Base-by-base conservation (phyloP, 495 filamentous ascomycete species). In the Penicillium lividum region DNA sequence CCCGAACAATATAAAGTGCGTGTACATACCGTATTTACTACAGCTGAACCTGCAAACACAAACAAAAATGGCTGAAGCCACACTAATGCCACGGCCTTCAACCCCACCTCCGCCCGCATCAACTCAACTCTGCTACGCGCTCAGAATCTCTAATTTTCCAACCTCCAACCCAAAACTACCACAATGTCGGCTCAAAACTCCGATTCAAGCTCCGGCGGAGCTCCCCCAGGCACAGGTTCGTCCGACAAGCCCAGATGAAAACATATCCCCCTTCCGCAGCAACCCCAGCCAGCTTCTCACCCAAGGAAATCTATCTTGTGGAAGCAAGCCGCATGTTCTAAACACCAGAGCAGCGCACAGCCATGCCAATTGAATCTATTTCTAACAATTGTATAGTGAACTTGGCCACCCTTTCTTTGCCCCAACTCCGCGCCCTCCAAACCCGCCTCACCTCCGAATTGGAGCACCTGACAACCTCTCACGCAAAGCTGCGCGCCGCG, bases 381-480 rank as follows among this genome's bases (percentile, higher is more conserved):
- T 16, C 28, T 49, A 18, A 49, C 13, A 7, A 2, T 30, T 10
- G 36, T 27, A 30, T 54, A 89, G 87, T 90, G 58, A 86, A 89
- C 72, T 79, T 90, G 48, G 75, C 75, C 38, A 77, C 80, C 31
- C 82, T 90, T 55, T 79, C 81, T 33, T 70, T 79, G 34, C 76
- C 68, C 5, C 75, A 88, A 66, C 80, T 89, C 57, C 81, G 77
- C 62, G 76, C 81, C 43, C 85, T 98, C 43, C 97, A 98, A 77
- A 91, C 94, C 71, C 93, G 96, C 69, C 89, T 98, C 57, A 93
- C 96, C 71, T 86, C 92, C 61, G 94, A 98, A 68, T 85, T 98
- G 59, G 89, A 96, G 68, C 92, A 97, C 77, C 86, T 98, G 61
- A 95, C 90, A 0, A 81, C 76, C 54, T 97, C 95, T 11, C 96